Conservation (phyloP, 2,329 filamentous ascomycete species). For the Epichloe scottii region DNA sequence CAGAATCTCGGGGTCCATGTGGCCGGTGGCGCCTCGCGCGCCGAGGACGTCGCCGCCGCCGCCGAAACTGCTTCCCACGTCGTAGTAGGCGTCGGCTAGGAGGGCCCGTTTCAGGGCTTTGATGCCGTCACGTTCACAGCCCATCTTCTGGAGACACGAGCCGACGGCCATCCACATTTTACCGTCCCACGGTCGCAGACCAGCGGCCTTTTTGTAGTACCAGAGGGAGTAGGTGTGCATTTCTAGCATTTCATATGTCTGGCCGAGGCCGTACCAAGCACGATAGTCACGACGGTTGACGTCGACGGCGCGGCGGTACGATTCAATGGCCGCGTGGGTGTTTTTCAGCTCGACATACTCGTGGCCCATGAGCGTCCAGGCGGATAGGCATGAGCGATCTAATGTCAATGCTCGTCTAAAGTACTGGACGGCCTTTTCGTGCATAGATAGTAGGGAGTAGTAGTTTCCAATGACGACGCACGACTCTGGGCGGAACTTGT, state of each 20-base stretch:
- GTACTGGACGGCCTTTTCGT: constrained; percentile 97
- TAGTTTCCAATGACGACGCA: constrained; percentile 97
- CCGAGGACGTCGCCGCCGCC: constrained; percentile 32
- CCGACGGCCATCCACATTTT: constrained; percentile 99
- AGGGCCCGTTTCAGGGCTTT: constrained; percentile 89
- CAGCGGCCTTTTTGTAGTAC: constrained; percentile 94
- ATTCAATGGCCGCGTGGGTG: constrained; percentile 94
- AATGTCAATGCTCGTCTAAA: constrained; percentile 86
- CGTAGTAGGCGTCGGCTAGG: constrained; percentile 77
- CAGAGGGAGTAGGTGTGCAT: constrained; percentile 96
- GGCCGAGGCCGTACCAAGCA: constrained; percentile 93
- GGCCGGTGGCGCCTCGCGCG: constrained; percentile 35
- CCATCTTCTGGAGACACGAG: constrained; percentile 82
- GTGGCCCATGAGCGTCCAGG: constrained; percentile 98
- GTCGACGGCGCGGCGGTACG: constrained; percentile 88
- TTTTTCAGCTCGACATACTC: constrained; percentile 99
- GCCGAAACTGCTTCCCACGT: constrained; percentile 45
- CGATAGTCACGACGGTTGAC: constrained; percentile 93
- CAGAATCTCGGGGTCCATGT: constrained; percentile 82
- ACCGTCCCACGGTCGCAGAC: constrained; percentile 85
- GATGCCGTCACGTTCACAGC: constrained; percentile 77
- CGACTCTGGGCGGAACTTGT: constrained; percentile 93
- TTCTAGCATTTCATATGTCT: constrained; percentile 94
- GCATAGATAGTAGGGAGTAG: constrained; percentile 84
- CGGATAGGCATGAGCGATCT: constrained; percentile 80